A percentile compares a stretch with the other conserved stretches of the same genome.
Evolutionary conservation across 305 asterid species (phyloP).

Genomic region (Solanum hybrid): DNA sequence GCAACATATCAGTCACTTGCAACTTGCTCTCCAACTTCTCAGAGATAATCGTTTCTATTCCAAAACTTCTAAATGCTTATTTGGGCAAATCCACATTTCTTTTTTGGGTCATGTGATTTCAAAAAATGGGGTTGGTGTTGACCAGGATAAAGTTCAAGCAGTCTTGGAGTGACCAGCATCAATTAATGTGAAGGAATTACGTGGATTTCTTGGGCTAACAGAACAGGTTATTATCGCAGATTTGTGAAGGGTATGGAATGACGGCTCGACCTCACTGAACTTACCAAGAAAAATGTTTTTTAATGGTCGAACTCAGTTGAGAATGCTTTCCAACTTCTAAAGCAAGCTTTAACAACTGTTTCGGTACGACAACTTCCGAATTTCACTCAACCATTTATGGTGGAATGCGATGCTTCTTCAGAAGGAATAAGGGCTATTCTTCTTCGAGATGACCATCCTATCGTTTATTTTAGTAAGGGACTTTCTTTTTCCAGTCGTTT

Average conservation of each 20-base stretch:
- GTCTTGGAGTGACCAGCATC: background rate
- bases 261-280: background rate
- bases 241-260: background rate
- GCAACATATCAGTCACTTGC: background rate
- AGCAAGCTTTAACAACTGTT: background rate
- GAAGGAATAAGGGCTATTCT: background rate
- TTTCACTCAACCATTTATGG: background rate
- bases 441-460: background rate
- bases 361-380: background rate
- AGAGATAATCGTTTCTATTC: background rate
- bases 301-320: background rate
- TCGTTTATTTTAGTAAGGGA: background rate
- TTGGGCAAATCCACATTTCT: background rate
- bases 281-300: background rate
- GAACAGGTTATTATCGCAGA: background rate
- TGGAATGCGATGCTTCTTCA: constrained; percentile 10
- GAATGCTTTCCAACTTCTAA: background rate
- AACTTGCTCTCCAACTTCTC: background rate
- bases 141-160: background rate
- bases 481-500: background rate
- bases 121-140: background rate
- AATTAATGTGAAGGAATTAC: background rate
- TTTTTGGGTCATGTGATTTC: background rate
- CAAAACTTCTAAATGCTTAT: background rate
- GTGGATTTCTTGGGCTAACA: background rate